A percentile compares a stretch with the other conserved stretches of the same genome.
Evolutionary conservation across 371 early-diverging fungal species (phyloP).

Genomic region (Rhizopus delemar): DNA sequence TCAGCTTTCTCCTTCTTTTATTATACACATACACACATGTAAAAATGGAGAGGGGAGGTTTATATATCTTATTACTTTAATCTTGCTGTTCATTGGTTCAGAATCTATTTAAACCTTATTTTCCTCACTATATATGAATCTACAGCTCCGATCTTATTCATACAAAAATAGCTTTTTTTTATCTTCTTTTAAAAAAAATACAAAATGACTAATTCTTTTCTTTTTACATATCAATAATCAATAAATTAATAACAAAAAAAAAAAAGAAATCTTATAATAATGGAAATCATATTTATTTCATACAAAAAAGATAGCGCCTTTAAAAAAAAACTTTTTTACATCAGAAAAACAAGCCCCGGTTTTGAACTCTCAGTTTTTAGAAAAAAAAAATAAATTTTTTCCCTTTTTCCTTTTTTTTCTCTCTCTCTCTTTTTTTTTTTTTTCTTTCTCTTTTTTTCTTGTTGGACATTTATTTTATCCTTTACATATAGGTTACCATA

Average conservation of each 20-base stretch:
- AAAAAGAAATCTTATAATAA: not conserved
- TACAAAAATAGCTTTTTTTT: not conserved
- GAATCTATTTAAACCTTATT: no score
- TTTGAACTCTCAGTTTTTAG: not conserved
- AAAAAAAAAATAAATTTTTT: not conserved
- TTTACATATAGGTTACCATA: not conserved
- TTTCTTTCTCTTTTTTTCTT: not conserved
- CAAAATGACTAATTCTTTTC: no score
- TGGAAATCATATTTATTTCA: no score
- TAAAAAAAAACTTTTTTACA: constrained; percentile 1
- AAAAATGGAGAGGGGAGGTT: no score
- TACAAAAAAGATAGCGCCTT: no score
- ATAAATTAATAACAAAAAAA: not conserved
- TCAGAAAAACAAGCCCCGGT: constrained; percentile 1
- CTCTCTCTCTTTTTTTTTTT: not conserved
- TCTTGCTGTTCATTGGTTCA: not conserved
- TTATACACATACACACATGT: not conserved
- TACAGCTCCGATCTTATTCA: no score
- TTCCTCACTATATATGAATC: no score
- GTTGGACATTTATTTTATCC: not conserved
- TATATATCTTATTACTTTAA: no score
- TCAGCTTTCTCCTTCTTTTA: not conserved
- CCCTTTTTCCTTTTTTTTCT: not conserved
- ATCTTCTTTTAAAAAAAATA: no score
- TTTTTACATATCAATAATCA: not conserved